Evolutionary conservation across 495 filamentous ascomycete species (phyloP), one percentile per base, ranked within the genome.

Genomic region (Daldinia decipiens): DNA sequence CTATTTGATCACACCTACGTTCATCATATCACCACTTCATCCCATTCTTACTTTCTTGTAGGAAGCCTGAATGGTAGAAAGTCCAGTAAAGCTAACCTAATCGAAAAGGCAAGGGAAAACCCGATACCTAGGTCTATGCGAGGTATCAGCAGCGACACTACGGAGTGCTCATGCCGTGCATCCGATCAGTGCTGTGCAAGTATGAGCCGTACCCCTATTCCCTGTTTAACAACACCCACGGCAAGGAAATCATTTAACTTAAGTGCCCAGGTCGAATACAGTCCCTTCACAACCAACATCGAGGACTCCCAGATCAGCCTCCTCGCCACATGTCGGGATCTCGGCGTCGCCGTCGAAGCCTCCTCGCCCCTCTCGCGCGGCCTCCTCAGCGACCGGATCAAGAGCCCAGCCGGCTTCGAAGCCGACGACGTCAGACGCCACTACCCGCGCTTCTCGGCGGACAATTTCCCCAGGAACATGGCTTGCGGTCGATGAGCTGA

Each of bases 351-450:
- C 0, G 77, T 88, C 12, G 82, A 91, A 0, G 87, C 87, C 0
- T 91, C 88, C 76, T 85, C 80, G 17, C 90, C 91, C 0, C 79
- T 92, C 5, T 88, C 88, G 1, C 84, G 81, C 3, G 90, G 89
- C 13, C 75, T 91, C 15, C 72, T 92, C 27, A 84, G 82, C 1
- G 87, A 86, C 4, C 59, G 79, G 3, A 80, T 85, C 75, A 74
- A 75, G 36, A 80, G 76, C 3, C 74, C 56, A 0, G 79, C 76
- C 11, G 86, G 88, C 59, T 79, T 89, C 67, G 72, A 71, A 8
- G 79, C 78, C 1, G 63, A 59, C 0, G 85, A 88, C 68, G 77
- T 81, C n/a, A 80, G 85, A 0, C 51, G 52, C 4, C 3, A 50
- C 12, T 69, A 75, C 34, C 88, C 88, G 13, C 81, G 86, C 31